Conservation (phyloP, 1,284 basidiomycete genomes). For the Golubevia pallescens region DNA sequence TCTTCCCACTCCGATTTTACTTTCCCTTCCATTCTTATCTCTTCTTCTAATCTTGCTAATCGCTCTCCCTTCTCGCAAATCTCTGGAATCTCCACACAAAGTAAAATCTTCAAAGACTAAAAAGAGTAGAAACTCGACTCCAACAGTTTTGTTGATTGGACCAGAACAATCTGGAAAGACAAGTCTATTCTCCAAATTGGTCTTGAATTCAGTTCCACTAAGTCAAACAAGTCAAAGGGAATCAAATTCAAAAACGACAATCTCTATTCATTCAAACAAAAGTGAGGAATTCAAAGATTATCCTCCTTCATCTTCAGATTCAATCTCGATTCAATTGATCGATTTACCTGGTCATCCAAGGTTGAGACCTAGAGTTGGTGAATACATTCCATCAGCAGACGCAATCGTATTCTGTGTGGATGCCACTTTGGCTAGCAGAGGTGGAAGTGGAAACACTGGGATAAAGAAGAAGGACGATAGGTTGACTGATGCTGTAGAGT, state of each 20-base stretch:
- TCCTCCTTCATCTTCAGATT: not conserved
- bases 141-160: conserved; percentile 43
- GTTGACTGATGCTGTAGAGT: conserved; percentile 33
- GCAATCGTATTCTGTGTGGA: conserved; percentile 57
- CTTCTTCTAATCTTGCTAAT: too few species aligned
- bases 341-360: conserved; percentile 55
- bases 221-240: conserved; percentile 40
- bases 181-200: conserved; percentile 42
- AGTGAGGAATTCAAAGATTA: conserved; percentile 4
- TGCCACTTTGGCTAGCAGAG: conserved; percentile 42
- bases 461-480: conserved; percentile 17
- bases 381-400: conserved; percentile 35
- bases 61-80: too few species aligned
- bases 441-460: conserved; percentile 9
- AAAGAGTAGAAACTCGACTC: conserved; percentile 19
- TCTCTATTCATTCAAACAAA: conserved; percentile 8
- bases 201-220: conserved; percentile 34
- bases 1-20: too few species aligned
- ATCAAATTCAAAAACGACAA: conserved; percentile 15
- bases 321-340: conserved; percentile 26
- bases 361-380: conserved; percentile 32
- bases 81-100: too few species aligned
- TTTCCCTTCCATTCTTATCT: too few species aligned
- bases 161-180: conserved; percentile 49
- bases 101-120: not conserved